A percentile compares a stretch with the other conserved stretches of the same genome.
phyloP scores from a whole-genome alignment of 352 stramenopile species.

The Globisporangium solare region DNA sequence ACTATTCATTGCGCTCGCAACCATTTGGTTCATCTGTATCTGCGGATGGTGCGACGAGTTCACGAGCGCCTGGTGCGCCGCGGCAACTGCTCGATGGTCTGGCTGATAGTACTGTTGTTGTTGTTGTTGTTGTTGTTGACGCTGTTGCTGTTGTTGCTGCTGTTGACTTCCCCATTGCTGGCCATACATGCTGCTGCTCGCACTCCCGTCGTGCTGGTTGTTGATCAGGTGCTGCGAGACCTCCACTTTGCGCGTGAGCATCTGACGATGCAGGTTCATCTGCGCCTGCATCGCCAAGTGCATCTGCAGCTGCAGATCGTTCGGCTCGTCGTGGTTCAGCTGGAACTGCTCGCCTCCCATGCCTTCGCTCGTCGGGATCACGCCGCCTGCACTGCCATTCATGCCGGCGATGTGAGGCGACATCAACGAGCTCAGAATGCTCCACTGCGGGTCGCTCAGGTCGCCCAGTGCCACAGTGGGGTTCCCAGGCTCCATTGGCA shows the following conservation, averaged over 20 bases:
- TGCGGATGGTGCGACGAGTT: slow-evolving; percentile 15
- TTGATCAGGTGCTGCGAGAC: slow-evolving; percentile 55
- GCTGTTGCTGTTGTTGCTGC: slow-evolving; percentile 14
- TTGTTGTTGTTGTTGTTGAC: slow-evolving; percentile 9
- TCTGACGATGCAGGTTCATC: slow-evolving; percentile 86
- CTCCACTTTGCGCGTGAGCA: slow-evolving; percentile 83
- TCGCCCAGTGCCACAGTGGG: slow-evolving; percentile 18
- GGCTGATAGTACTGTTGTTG: slow-evolving; percentile 12
- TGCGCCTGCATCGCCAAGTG: slow-evolving; percentile 85
- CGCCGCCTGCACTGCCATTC: slow-evolving; percentile 12
- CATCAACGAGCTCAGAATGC: slow-evolving; percentile 73
- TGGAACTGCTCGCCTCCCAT: slow-evolving; percentile 41
- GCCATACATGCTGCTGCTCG: slow-evolving; percentile 12
- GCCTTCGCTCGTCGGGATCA: slow-evolving; percentile 25
- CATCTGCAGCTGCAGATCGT: slow-evolving; percentile 77
- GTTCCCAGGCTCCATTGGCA: slow-evolving; percentile 9
- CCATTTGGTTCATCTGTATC: slow-evolving; percentile 13
- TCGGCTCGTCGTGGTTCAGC: slow-evolving; percentile 45
- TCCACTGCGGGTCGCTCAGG: slow-evolving; percentile 74
- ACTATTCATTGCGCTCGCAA: slow-evolving; percentile 3
- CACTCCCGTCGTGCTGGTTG: slow-evolving; percentile 17
- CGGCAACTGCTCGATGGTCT: slow-evolving; percentile 6
- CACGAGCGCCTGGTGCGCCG: slow-evolving; percentile 8
- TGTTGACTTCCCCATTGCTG: slow-evolving; percentile 8
- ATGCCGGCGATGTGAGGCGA: slow-evolving; percentile 55